Evolutionary conservation across 148 eudicot species (phyloP).

Genomic region (Vaccinium macrocarpon): DNA sequence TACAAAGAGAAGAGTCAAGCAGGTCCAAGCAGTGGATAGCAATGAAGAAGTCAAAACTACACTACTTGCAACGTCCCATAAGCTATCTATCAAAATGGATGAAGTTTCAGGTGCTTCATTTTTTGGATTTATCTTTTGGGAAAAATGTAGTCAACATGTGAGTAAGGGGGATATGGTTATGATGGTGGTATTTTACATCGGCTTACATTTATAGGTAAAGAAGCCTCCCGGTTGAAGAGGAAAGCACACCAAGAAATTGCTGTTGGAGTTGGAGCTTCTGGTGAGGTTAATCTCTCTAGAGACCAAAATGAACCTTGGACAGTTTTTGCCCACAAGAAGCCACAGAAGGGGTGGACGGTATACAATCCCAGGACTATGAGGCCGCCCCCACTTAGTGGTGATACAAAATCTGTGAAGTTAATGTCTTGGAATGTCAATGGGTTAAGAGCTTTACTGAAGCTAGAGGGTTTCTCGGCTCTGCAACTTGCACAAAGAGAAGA

Average conservation of each 20-base stretch:
- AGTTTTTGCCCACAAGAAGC: conserved; percentile 84
- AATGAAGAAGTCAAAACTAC: conserved; percentile 29
- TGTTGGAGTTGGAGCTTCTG: conserved; percentile 34
- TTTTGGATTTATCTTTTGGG: neutral
- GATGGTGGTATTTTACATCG: conserved; percentile 19
- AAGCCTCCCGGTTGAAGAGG: conserved; percentile 23
- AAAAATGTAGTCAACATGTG: neutral
- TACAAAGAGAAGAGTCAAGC: conserved; percentile 31
- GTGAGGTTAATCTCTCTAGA: conserved; percentile 31
- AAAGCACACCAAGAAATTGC: conserved; percentile 37
- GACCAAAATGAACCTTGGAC: conserved; percentile 78
- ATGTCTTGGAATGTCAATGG: conserved; percentile 99
- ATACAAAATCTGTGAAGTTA: conserved; percentile 54
- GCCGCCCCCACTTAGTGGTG: conserved; percentile 61
- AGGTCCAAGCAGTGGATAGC: conserved; percentile 24
- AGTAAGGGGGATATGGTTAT: conserved; percentile 15
- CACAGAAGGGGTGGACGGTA: conserved; percentile 82
- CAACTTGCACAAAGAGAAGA: conserved; percentile 87
- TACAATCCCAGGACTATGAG: conserved; percentile 94
- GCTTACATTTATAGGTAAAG: conserved; percentile 20
- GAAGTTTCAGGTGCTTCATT: conserved; percentile 30
- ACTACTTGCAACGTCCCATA: conserved; percentile 28
- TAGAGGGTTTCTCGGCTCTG: conserved; percentile 64
- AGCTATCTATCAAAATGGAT: conserved; percentile 27
- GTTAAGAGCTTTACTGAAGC: conserved; percentile 76